These are phyloP conservation scores for Naganishia randhawae DNA, from an alignment of 768 basidiomycete genomes.

Conservation along the genomic window DNA sequence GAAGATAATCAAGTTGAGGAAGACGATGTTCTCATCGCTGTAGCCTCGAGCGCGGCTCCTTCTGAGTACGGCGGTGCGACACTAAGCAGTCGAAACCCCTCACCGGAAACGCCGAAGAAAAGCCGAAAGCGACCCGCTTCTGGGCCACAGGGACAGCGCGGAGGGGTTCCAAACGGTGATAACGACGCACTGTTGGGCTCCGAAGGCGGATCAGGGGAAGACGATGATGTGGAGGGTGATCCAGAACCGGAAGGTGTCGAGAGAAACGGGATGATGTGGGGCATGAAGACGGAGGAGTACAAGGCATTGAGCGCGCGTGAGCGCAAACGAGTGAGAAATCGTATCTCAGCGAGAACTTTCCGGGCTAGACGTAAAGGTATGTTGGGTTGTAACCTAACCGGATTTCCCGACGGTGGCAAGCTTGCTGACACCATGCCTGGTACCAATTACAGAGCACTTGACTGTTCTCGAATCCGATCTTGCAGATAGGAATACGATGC, in stretches of 20 bases:
- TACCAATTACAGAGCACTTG: conserved; percentile 14
- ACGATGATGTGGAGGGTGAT: conserved; percentile 36
- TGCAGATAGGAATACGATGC: conserved; percentile 12
- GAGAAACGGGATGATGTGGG: conserved; percentile 50
- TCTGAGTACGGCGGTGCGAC: conserved; percentile 13
- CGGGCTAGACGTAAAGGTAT: conserved; percentile 48
- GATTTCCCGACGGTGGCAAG: not conserved
- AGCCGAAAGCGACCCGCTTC: not conserved
- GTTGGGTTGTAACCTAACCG: conserved; percentile 15
- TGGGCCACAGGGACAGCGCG: not conserved
- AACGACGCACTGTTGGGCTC: conserved; percentile 4
- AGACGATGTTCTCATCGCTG: not conserved
- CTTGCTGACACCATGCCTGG: not conserved
- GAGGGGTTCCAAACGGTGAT: not conserved
- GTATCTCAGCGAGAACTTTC: conserved; percentile 49
- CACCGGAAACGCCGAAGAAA: not conserved
- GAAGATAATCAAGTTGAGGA: conserved; percentile 7
- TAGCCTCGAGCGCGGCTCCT: conserved; percentile 7
- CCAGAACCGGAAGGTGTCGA: conserved; percentile 46
- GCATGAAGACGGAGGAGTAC: conserved; percentile 48
- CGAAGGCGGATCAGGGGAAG: conserved; percentile 38
- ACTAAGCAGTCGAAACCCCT: not conserved
- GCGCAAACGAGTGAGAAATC: conserved; percentile 47
- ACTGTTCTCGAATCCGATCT: conserved; percentile 15
- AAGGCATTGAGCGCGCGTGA: conserved; percentile 43